A percentile compares a stretch with the other conserved stretches of the same genome.
Evolutionary conservation across 225 moss, liverwort and hornwort species (phyloP).

Genomic region (Climacium dendroides): DNA sequence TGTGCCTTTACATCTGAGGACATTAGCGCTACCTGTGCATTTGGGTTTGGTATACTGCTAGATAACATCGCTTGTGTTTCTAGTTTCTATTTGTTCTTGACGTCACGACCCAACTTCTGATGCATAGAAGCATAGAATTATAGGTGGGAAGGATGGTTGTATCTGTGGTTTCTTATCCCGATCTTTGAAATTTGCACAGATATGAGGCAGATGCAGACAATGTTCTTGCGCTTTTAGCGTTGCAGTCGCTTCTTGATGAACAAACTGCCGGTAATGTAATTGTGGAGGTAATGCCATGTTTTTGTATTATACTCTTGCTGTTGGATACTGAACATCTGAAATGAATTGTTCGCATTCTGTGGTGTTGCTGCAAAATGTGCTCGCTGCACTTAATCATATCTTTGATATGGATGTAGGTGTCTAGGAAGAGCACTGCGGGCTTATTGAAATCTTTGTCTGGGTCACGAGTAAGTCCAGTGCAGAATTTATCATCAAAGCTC

Average conservation of each 20-base stretch:
- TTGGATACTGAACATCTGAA: background rate
- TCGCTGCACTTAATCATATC: background rate
- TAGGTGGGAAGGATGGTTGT: background rate
- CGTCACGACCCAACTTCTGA: background rate
- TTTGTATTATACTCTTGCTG: background rate
- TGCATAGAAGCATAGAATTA: background rate
- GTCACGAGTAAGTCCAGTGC: slow-evolving; percentile 53
- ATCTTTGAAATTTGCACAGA: slow-evolving; percentile 4
- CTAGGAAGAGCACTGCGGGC: slow-evolving; percentile 60
- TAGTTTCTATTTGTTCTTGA: background rate
- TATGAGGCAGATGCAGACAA: slow-evolving; percentile 67
- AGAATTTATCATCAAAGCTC: slow-evolving; percentile 57
- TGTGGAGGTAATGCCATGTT: slow-evolving; percentile 37
- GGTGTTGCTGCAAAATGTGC: background rate
- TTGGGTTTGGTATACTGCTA: background rate
- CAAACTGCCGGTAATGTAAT: slow-evolving; percentile 29
- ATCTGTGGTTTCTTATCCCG: background rate
- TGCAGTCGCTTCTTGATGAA: slow-evolving; percentile 52
- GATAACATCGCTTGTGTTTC: background rate
- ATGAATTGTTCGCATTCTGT: background rate
- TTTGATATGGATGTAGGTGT: slow-evolving; percentile 29
- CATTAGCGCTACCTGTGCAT: background rate
- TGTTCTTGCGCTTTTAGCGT: slow-evolving; percentile 49
- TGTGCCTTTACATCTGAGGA: background rate
- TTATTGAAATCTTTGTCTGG: slow-evolving; percentile 43